These are phyloP conservation scores for Ceraceosorus bombacis DNA, from an alignment of 1,284 basidiomycete genomes.

Conservation along the genomic window DNA sequence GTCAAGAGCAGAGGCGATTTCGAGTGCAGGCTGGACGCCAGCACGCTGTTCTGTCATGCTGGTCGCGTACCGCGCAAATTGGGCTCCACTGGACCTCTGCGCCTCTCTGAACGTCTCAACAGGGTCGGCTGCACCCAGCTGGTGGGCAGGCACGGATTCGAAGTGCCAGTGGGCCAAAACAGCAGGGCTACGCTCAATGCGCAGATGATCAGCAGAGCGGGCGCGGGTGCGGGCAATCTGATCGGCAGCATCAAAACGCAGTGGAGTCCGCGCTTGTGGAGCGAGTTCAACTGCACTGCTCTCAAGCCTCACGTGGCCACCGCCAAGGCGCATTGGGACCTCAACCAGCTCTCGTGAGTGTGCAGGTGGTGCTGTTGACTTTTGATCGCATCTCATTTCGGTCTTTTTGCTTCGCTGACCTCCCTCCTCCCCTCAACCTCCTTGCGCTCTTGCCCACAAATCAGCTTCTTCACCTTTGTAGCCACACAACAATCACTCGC, in stretches of 20 bases:
- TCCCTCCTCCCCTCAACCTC: slow-evolving; percentile 2
- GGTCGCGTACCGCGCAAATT: slow-evolving; percentile 79
- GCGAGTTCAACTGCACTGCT: slow-evolving; percentile 47
- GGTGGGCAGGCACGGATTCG: slow-evolving; percentile 43
- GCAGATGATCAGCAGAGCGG: slow-evolving; percentile 50
- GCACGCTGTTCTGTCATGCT: slow-evolving; percentile 60
- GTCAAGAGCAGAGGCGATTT: slow-evolving; percentile 55
- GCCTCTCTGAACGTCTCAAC: slow-evolving; percentile 22
- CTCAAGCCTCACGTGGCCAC: slow-evolving; percentile 51
- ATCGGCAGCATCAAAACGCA: slow-evolving; percentile 61
- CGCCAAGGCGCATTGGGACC: slow-evolving; percentile 50
- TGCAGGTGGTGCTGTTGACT: not conserved
- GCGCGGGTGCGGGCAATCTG: slow-evolving; percentile 53
- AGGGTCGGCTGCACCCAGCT: slow-evolving; percentile 33
- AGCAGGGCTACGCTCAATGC: slow-evolving; percentile 28
- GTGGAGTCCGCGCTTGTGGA: slow-evolving; percentile 56
- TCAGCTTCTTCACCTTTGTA: slow-evolving; percentile 48
- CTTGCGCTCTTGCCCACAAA: not conserved
- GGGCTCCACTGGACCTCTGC: slow-evolving; percentile 52
- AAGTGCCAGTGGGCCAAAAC: slow-evolving; percentile 28
- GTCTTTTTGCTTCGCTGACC: too few relatives aligned
- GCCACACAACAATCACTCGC: slow-evolving; percentile 30
- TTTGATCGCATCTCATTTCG: not conserved
- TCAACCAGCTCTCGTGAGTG: slow-evolving; percentile 51
- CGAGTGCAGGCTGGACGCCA: slow-evolving; percentile 37